Evolutionary conservation across 805 yeast genomes (phyloP), one percentile per base, ranked within the genome.

Genomic region (Blastobotrys parvus): DNA sequence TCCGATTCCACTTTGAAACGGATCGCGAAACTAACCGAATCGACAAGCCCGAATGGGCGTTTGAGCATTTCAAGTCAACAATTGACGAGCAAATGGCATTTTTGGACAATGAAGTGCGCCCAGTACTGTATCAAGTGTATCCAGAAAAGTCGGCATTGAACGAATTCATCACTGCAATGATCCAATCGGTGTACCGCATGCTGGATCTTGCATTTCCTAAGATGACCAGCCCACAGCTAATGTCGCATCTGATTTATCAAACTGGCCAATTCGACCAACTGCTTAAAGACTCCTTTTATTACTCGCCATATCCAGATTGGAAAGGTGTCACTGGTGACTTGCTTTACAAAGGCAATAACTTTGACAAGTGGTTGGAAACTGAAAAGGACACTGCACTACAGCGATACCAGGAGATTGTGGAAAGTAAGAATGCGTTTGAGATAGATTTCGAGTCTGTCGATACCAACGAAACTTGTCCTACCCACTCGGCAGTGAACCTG

Each of bases 11-110:
- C 55, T 82, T 82, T 54, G 72, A 73, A 39, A 64, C 73, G 3
- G 62, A 69, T 22, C 64, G 60, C 32, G 82, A 78, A 27, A 82
- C 89, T 0, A 80, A 80, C 52, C 71, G 76, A 36, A 54, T 75
- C 20, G 78, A 80, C 45, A 77, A 77, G 53, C 89, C 90, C 1
- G 89, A 82, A 55, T 82, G 86, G 81, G 72, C 78, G 3, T 69
- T 81, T 46, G 60, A 64, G 15, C 81, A 71, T 51, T 55, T 74
- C 21, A 38, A 53, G 22, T 50, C 52, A 27, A 43, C 56, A 18
- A 31, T 67, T 16, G 68, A 63, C 31, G 62, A 60, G 19, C 60
- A 60, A 25, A 37, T 41, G 20, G 45, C 38, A 23, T 58, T 64
- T 42, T 49, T 64, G 35, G 45, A 47, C 16, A 42, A 44, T 3